Evolutionary conservation across 192 early-diverging fungal genomes (phyloP).

Genomic region (Mortierella alpina): DNA sequence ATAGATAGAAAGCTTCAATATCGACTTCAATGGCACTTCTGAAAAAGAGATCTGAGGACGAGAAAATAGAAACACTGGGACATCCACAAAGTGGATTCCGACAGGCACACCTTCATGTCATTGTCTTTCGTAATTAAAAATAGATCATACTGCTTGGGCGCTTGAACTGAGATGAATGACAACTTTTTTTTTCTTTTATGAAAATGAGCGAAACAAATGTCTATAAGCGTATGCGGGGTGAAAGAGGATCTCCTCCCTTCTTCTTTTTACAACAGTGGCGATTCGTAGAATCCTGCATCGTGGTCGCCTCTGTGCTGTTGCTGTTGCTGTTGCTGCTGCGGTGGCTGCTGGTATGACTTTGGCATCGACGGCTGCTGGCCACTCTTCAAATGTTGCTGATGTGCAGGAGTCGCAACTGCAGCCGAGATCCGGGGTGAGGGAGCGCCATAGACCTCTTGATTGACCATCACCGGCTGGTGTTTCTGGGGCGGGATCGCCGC

Average conservation of each 20-base stretch:
- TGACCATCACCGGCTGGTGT: slow-evolving; percentile 1
- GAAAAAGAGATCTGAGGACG: too few relatives aligned
- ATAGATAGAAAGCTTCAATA: too few relatives aligned
- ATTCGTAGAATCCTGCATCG: slow-evolving; percentile 37
- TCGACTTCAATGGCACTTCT: too few relatives aligned
- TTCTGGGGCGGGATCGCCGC: slow-evolving; percentile 5
- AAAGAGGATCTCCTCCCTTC: not conserved
- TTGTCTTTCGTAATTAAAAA: too few relatives aligned
- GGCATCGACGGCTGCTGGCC: not conserved
- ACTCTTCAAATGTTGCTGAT: slow-evolving; percentile 7
- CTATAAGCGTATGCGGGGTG: not conserved
- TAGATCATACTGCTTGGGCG: too few relatives aligned
- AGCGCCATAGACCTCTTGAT: slow-evolving; percentile 37
- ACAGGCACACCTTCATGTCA: too few relatives aligned
- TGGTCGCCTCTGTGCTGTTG: slow-evolving; percentile 4
- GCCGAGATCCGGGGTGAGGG: slow-evolving; percentile 43
- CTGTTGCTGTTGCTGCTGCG: slow-evolving; percentile 15
- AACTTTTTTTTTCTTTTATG: not conserved
- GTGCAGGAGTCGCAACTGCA: not conserved
- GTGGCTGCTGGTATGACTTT: not conserved
- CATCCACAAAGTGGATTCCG: too few relatives aligned
- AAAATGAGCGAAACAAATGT: not conserved
- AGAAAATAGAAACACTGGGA: too few relatives aligned
- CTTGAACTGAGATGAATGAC: too few relatives aligned
- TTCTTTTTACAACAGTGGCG: slow-evolving; percentile 31